These are phyloP conservation scores for Lachancea mirantina DNA, from an alignment of 805 yeast species.

Conservation along the genomic window DNA sequence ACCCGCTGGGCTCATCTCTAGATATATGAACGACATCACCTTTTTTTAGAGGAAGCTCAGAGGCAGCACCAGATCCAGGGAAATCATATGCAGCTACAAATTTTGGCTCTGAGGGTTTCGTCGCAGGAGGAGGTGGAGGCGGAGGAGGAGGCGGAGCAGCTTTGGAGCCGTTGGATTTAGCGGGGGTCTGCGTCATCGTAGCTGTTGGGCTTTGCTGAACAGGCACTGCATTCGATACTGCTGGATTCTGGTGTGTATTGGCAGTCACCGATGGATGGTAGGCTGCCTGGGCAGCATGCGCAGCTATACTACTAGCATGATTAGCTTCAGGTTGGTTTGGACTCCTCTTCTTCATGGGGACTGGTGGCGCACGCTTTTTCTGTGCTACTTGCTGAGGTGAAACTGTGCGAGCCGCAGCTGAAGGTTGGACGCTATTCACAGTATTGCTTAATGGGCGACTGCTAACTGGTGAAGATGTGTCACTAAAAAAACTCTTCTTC, in stretches of 20 bases:
- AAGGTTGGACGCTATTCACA: neutral
- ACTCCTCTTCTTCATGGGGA: slow-evolving; percentile 16
- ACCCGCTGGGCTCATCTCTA: slow-evolving; percentile 74
- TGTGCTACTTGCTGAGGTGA: slow-evolving; percentile 9
- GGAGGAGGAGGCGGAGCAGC: slow-evolving; percentile 59
- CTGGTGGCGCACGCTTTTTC: slow-evolving; percentile 14
- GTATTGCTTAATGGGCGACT: neutral
- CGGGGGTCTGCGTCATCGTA: slow-evolving; percentile 14
- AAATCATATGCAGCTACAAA: slow-evolving; percentile 84
- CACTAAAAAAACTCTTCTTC: slow-evolving; percentile 31
- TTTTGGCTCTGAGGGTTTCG: slow-evolving; percentile 63
- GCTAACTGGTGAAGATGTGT: neutral
- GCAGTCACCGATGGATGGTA: slow-evolving; percentile 24
- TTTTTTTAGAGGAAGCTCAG: slow-evolving; percentile 69
- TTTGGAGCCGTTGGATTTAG: too few species aligned
- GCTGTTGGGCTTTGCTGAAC: slow-evolving; percentile 12
- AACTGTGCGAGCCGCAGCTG: neutral
- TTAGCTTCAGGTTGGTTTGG: slow-evolving; percentile 25
- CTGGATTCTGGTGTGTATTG: slow-evolving; percentile 11
- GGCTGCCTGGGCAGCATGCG: slow-evolving; percentile 36
- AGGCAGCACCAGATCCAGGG: slow-evolving; percentile 76
- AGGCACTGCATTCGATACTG: neutral
- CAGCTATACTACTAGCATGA: slow-evolving; percentile 29
- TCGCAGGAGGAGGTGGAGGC: slow-evolving; percentile 62
- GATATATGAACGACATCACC: slow-evolving; percentile 70